A percentile compares a stretch with the other conserved stretches of the same genome.
Conservation (phyloP, 371 early-diverging fungal genomes). For the Globomyces sp. region DNA sequence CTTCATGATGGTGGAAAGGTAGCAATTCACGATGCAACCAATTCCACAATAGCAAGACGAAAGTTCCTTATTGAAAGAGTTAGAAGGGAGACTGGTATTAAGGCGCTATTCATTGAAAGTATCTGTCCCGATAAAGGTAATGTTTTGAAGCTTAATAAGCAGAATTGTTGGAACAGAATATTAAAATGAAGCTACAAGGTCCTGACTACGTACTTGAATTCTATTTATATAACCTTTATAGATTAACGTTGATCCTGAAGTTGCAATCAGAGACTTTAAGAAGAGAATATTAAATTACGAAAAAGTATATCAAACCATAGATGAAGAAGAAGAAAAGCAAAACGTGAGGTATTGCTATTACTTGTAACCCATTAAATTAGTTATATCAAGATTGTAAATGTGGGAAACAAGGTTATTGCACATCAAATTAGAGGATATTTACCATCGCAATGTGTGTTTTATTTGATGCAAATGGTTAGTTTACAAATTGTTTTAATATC, state of each 20-base stretch:
- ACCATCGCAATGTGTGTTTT: conserved; percentile 79
- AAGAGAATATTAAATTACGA: conserved; percentile 79
- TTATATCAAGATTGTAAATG: conserved; percentile 80
- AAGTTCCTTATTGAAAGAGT: conserved; percentile 63
- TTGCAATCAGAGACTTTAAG: conserved; percentile 72
- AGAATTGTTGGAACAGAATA: conserved; percentile 69
- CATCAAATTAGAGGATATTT: conserved; percentile 78
- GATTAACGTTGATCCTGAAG: conserved; percentile 59
- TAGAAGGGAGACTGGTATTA: conserved; percentile 42
- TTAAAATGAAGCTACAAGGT: conserved; percentile 74
- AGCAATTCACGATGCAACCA: conserved; percentile 89
- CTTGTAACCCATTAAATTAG: conserved; percentile 30
- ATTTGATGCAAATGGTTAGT: conserved; percentile 64
- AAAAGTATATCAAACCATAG: conserved; percentile 73
- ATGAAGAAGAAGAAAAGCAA: conserved; percentile 69
- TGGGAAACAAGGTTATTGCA: conserved; percentile 80
- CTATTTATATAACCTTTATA: no score
- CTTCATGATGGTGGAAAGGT: conserved; percentile 68
- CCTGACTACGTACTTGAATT: conserved; percentile 64
- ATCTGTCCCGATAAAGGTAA: conserved; percentile 66
- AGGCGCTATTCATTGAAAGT: conserved; percentile 60
- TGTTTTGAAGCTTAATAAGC: no score
- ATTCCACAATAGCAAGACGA: conserved; percentile 74
- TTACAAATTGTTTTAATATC: background rate
- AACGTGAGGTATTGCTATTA: conserved; percentile 44